Percentiles rank a stretch among this genome's conserved stretches.
These are phyloP conservation scores for Exidia glandulosa DNA, from an alignment of 768 basidiomycete species.

Conservation along the genomic window DNA sequence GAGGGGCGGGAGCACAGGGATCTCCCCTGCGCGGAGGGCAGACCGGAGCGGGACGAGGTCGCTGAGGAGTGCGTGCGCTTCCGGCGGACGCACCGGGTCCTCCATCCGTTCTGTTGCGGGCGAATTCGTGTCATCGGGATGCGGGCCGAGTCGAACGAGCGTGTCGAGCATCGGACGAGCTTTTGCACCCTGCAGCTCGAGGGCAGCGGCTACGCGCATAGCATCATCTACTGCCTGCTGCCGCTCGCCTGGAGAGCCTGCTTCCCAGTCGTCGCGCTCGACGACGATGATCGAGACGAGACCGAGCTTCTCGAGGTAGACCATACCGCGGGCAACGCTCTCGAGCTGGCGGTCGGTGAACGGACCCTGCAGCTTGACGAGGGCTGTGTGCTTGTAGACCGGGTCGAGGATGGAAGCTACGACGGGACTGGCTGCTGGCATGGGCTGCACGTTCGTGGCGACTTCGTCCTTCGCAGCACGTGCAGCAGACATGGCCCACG, in stretches of 20 bases:
- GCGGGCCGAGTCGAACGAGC: constrained; percentile 74
- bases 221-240: constrained; percentile 62
- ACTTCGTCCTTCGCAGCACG: not conserved
- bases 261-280: constrained; percentile 68
- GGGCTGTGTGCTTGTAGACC: constrained; percentile 71
- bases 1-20: constrained; percentile 89
- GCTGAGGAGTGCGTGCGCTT: constrained; percentile 67
- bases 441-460: constrained; percentile 7
- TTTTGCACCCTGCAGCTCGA: constrained; percentile 76
- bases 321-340: constrained; percentile 86
- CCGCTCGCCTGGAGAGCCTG: constrained; percentile 63
- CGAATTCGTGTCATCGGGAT: constrained; percentile 32
- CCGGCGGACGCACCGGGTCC: constrained; percentile 35
- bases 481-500: not conserved
- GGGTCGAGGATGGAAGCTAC: constrained; percentile 77
- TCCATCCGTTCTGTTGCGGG: constrained; percentile 13
- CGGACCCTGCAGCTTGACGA: constrained; percentile 95
- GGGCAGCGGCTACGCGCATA: constrained; percentile 68
- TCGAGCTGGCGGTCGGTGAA: constrained; percentile 89
- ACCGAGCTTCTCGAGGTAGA: constrained; percentile 91
- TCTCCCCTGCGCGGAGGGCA: constrained; percentile 86
- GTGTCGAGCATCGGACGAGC: constrained; percentile 85
- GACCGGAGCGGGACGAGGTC: constrained; percentile 80
- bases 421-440: constrained; percentile 39
- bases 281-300: constrained; percentile 92